Evolutionary conservation across 73 alveolate genomes (phyloP).

Genomic region (Paramecium sexaurelia): DNA sequence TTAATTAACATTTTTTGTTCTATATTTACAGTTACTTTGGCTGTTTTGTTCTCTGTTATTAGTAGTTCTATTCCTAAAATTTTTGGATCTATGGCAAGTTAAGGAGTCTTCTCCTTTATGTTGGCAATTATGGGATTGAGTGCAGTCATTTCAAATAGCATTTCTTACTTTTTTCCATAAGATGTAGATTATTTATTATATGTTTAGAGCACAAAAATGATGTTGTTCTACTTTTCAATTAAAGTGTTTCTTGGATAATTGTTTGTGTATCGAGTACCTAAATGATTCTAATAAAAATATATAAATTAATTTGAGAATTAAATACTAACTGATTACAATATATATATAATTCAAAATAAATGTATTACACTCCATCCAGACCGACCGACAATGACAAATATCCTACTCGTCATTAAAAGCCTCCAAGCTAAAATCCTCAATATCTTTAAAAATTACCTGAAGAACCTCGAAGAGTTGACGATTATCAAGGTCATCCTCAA

Average conservation of each 20-base stretch:
- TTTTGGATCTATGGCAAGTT: not conserved
- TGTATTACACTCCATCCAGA: not conserved
- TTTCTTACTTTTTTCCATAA: not conserved
- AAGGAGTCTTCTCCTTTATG: not conserved
- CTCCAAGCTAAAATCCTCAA: not conserved
- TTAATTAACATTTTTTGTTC: not conserved
- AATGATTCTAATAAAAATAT: not conserved
- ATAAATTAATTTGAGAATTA: not conserved
- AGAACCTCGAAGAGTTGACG: not conserved
- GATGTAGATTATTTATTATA: not conserved
- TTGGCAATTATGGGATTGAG: not conserved
- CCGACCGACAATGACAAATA: not conserved
- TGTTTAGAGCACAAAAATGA: not conserved
- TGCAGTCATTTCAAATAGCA: not conserved
- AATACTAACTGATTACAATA: conserved; percentile 19
- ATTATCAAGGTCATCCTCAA: not conserved
- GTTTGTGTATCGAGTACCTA: not conserved
- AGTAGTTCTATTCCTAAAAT: not conserved
- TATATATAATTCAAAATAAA: not conserved
- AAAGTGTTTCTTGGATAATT: not conserved
- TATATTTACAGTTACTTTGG: not conserved
- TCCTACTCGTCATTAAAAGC: not conserved
- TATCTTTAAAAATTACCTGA: conserved; percentile 7
- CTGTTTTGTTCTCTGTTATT: not conserved
- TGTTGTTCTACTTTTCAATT: not conserved